Percentiles rank a stretch among this genome's conserved stretches.
phyloP scores from a whole-genome alignment of 164 flowering plant species.

The Vitis amurensis region DNA sequence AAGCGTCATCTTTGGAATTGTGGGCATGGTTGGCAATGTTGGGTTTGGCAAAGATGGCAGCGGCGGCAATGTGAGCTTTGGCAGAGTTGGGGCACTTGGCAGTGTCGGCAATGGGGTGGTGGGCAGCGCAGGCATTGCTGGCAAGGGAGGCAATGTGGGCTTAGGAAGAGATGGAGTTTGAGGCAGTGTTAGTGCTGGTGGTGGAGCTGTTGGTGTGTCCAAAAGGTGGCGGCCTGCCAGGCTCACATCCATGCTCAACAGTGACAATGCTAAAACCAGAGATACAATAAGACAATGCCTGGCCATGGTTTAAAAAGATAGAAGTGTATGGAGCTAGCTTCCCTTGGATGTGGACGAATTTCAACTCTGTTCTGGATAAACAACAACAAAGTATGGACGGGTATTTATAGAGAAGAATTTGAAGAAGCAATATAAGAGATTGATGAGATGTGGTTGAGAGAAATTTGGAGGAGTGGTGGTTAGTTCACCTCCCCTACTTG shows the following conservation, averaged over 20 bases:
- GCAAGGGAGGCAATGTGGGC: conserved; percentile 16
- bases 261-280: conserved; percentile 11
- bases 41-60: conserved; percentile 14
- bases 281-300: conserved; percentile 4
- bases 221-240: conserved; percentile 26
- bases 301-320: conserved; percentile 13
- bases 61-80: conserved; percentile 12
- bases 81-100: conserved; percentile 12
- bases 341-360: too few species aligned
- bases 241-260: conserved; percentile 10
- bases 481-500: conserved; percentile 11
- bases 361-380: not conserved
- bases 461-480: not conserved
- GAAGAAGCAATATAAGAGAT: not conserved
- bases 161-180: conserved; percentile 17
- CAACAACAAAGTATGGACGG: not conserved
- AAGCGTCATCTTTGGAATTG: not conserved
- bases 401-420: conserved; percentile 1
- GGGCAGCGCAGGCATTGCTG: conserved; percentile 14
- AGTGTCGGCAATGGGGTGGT: conserved; percentile 16
- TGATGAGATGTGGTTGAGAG: conserved; percentile 16
- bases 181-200: conserved; percentile 13
- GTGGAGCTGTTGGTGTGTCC: conserved; percentile 20
- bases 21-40: conserved; percentile 6
- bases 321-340: not conserved